Percentiles rank a stretch among this genome's conserved stretches.
Evolutionary conservation across 495 filamentous ascomycete species (phyloP).

Genomic region (Penicillium salamii): DNA sequence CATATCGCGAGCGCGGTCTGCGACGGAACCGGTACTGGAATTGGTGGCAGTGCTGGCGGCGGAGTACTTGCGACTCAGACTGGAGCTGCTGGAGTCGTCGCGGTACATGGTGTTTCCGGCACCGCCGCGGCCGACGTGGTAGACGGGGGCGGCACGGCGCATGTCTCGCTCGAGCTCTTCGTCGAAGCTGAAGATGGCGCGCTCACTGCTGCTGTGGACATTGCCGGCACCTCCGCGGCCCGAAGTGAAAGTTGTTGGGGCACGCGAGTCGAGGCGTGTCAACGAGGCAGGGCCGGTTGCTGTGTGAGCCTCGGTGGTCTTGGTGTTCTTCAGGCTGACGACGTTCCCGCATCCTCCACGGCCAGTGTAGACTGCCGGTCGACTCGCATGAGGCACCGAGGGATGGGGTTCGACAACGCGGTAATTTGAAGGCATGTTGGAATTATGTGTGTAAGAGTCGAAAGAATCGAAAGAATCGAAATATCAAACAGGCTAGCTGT

Average conservation of each 20-base stretch:
- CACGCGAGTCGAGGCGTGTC: constrained; percentile 41
- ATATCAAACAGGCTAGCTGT: constrained; percentile 11
- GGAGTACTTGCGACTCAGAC: constrained; percentile 42
- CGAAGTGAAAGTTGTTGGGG: constrained; percentile 57
- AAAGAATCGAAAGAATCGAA: constrained; percentile 5
- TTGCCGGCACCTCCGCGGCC: constrained; percentile 93
- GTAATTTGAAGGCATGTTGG: constrained; percentile 46
- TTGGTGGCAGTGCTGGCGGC: constrained; percentile 33
- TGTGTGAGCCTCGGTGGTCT: constrained; percentile 49
- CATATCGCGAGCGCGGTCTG: constrained; percentile 40
- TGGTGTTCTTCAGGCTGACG: constrained; percentile 65
- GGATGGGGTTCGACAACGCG: constrained; percentile 80
- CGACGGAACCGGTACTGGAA: constrained; percentile 38
- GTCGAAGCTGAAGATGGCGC: constrained; percentile 83
- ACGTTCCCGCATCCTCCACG: constrained; percentile 86
- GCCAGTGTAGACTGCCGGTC: constrained; percentile 66
- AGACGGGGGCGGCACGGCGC: constrained; percentile 61
- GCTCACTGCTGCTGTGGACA: constrained; percentile 62
- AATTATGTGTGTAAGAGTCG: constrained; percentile 1
- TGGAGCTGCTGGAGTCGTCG: constrained; percentile 27
- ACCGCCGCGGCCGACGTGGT: constrained; percentile 85
- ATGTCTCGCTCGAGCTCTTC: constrained; percentile 80
- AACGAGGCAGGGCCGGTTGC: constrained; percentile 55
- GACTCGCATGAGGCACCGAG: constrained; percentile 58
- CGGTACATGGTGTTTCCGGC: constrained; percentile 71